Evolutionary conservation across 495 filamentous ascomycete genomes (phyloP).

Genomic region (Lophiotrema nucula): DNA sequence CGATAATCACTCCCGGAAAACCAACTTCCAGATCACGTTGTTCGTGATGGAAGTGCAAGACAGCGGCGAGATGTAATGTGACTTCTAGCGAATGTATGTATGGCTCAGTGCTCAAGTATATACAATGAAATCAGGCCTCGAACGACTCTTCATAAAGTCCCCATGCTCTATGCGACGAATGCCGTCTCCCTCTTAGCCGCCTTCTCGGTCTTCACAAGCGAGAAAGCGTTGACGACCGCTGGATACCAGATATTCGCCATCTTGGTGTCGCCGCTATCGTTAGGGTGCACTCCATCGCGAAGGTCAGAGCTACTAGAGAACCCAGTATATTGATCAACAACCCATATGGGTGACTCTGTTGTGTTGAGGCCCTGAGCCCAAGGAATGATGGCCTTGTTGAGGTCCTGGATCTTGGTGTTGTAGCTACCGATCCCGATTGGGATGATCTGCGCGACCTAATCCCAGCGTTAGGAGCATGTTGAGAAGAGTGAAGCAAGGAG

Average conservation of each 20-base stretch:
- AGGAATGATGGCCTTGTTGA: conserved; percentile 50
- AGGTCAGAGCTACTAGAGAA: conserved; percentile 40
- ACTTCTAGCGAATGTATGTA: too few relatives aligned
- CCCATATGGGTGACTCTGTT: conserved; percentile 51
- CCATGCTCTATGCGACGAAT: conserved; percentile 22
- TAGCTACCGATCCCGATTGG: conserved; percentile 44
- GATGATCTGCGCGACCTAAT: conserved; percentile 55
- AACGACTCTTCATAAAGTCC: too few relatives aligned
- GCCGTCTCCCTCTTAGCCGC: not conserved
- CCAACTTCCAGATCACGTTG: too few relatives aligned
- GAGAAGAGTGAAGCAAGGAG: not conserved
- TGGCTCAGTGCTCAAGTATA: too few relatives aligned
- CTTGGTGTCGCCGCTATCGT: conserved; percentile 47
- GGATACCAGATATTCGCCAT: conserved; percentile 49
- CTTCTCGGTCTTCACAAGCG: conserved; percentile 8
- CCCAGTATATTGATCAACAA: conserved; percentile 53
- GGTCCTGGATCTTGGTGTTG: conserved; percentile 43
- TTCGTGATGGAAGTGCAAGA: too few relatives aligned
- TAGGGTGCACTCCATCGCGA: conserved; percentile 53
- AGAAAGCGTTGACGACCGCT: conserved; percentile 44
- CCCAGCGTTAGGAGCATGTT: not conserved
- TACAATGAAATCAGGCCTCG: too few relatives aligned
- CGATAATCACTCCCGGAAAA: too few relatives aligned
- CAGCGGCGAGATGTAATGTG: too few relatives aligned
- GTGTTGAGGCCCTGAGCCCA: conserved; percentile 49